These are phyloP conservation scores for Rhododendron molle DNA, from an alignment of 148 eudicot species.

Conservation along the genomic window DNA sequence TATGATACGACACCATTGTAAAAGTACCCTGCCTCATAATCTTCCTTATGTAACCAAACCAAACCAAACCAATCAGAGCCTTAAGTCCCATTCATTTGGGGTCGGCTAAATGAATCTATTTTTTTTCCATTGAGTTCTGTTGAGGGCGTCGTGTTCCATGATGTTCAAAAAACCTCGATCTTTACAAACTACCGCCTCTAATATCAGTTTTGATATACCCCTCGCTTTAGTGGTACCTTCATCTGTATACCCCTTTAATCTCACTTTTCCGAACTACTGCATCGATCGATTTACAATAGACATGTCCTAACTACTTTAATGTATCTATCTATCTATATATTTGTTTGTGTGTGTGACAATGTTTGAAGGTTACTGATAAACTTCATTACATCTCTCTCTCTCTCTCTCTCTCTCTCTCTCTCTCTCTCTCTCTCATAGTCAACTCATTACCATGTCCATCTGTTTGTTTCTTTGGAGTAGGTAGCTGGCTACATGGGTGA, in stretches of 20 bases:
- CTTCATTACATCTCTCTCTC: background rate
- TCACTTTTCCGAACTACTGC: background rate
- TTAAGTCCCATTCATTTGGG: background rate
- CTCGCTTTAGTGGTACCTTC: background rate
- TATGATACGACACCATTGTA: background rate
- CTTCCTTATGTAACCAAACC: background rate
- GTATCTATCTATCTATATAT: background rate
- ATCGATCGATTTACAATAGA: background rate
- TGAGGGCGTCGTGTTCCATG: background rate
- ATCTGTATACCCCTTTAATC: background rate
- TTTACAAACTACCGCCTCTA: background rate
- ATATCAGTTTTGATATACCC: background rate
- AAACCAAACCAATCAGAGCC: background rate
- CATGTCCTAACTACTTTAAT: background rate
- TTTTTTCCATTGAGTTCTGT: background rate
- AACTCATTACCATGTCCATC: background rate
- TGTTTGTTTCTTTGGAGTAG: slow-evolving; percentile 25
- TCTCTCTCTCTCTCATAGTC: background rate
- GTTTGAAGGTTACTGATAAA: background rate
- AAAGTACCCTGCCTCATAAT: background rate
- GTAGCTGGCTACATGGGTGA: slow-evolving; percentile 61
- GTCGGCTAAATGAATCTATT: background rate
- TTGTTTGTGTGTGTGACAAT: background rate
- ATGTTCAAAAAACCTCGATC: background rate
- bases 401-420: background rate